Conservation (phyloP, 148 eudicot species). For the Silene uniflora region DNA sequence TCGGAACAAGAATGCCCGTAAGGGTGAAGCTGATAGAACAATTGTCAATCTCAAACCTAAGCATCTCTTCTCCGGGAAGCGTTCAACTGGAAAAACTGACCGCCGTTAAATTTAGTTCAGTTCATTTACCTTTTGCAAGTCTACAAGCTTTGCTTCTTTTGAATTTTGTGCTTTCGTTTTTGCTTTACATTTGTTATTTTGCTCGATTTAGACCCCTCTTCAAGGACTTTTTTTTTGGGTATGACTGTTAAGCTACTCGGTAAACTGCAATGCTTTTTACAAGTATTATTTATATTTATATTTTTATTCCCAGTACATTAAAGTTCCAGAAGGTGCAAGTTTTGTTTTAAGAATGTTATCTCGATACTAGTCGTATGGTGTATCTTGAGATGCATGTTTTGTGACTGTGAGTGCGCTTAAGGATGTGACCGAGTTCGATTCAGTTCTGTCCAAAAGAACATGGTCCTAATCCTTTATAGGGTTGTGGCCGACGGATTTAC, state of each 20-base stretch:
- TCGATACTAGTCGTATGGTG: too few relatives aligned
- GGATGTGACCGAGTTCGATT: too few relatives aligned
- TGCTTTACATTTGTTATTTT: not conserved
- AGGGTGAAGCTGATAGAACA: slow-evolving; percentile 73
- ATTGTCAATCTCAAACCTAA: slow-evolving; percentile 71
- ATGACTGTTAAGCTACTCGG: not conserved
- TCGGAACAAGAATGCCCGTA: slow-evolving; percentile 68
- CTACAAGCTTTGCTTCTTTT: slow-evolving; percentile 4
- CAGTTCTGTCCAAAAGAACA: too few relatives aligned
- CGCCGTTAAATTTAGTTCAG: slow-evolving; percentile 53
- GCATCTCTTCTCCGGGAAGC: slow-evolving; percentile 76
- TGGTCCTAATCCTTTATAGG: too few relatives aligned
- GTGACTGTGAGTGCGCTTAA: too few relatives aligned
- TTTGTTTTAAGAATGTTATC: too few relatives aligned
- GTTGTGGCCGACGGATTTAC: too few relatives aligned
- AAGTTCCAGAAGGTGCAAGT: too few relatives aligned
- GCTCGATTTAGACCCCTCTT: not conserved
- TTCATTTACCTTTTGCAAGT: slow-evolving; percentile 16
- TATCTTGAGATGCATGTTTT: too few relatives aligned
- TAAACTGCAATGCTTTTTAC: not conserved
- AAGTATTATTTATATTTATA: too few relatives aligned
- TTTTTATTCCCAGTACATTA: too few relatives aligned
- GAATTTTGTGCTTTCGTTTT: not conserved
- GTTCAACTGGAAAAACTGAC: slow-evolving; percentile 65
- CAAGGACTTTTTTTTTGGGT: not conserved